Evolutionary conservation across 495 filamentous ascomycete species (phyloP), one percentile per base, ranked within the genome.

Genomic region (Elasticomyces elasticus): DNA sequence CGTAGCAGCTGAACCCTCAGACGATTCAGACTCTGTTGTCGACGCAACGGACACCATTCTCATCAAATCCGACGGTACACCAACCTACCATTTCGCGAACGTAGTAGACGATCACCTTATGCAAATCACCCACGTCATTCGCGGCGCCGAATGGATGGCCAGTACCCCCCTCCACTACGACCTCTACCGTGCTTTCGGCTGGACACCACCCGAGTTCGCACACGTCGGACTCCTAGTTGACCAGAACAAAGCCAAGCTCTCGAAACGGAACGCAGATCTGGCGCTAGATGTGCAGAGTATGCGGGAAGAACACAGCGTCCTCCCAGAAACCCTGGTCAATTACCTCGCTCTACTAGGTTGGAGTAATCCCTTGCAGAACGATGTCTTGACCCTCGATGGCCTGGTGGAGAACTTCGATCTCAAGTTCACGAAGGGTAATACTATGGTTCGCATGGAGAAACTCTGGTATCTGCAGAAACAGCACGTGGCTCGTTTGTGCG

Each of bases 61-160:
- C 41, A 66, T 95, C 25, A 98, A 97, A 68, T 82, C 81, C 7
- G 92, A 98, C 63, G 89, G 89, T 0, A 81, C 83, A 49, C 92
- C 92, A 0, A 97, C 92, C 9, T 98, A 98, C 64, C 92, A 97
- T 66, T 81, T 98, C 49, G 92, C 92, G 3, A 97, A 96, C 68
- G 90, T 98, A 23, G 83, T 98, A 20, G 92, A 98, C 66, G 92
- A 98, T 66, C 87, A 94, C 64, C 70, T 78, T 46, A 98, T 98
- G 92, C 67, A 85, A 48, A 94, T 98, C 63, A 97, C 89, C 3
- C 90, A 96, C 69, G 94, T 98, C 23, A 85, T 97, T 48, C 80
- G 92, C 37, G 92, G 88, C 46, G 79, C 82, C 7, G 88, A 98
- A 79, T 98, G 92, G 92, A 85, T 97, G 72, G 76, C 88, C 15